Percentiles rank a stretch among this genome's conserved stretches.
These are phyloP conservation scores for Rasamsonia emersonii DNA, from an alignment of 2,329 filamentous ascomycete genomes.

Conservation along the genomic window DNA sequence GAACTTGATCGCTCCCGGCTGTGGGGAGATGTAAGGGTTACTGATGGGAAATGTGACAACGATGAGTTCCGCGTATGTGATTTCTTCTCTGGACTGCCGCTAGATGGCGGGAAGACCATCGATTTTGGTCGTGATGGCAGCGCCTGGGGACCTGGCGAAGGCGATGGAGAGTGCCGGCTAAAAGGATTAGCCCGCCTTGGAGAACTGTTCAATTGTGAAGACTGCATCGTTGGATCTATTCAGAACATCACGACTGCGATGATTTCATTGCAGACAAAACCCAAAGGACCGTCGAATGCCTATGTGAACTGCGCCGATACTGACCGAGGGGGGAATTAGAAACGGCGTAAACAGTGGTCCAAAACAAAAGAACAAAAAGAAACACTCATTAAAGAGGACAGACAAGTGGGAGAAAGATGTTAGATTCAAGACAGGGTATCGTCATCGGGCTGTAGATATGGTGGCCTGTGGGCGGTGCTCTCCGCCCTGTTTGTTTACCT, in stretches of 20 bases:
- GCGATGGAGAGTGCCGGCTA: slow-evolving; percentile 55
- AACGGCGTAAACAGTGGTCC: too few species aligned
- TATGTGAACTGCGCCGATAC: too few species aligned
- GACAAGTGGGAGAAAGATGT: too few species aligned
- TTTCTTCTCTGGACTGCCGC: slow-evolving; percentile 31
- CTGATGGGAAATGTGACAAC: slow-evolving; percentile 47
- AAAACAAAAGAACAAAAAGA: too few species aligned
- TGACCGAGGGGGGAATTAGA: too few species aligned
- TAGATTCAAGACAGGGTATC: too few species aligned
- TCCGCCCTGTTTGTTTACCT: too few species aligned
- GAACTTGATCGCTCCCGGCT: slow-evolving; percentile 52
- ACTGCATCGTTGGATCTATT: slow-evolving; percentile 38
- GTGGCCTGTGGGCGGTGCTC: too few species aligned
- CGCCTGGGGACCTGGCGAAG: slow-evolving; percentile 50
- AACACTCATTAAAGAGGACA: too few species aligned
- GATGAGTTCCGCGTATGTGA: slow-evolving; percentile 64
- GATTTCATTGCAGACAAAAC: slow-evolving; percentile 4
- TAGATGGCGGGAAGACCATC: slow-evolving; percentile 57
- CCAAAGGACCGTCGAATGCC: too few species aligned
- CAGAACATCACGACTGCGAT: slow-evolving; percentile 8
- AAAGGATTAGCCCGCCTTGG: slow-evolving; percentile 78
- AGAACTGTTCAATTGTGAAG: slow-evolving; percentile 52
- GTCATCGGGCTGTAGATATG: too few species aligned
- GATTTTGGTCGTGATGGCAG: slow-evolving; percentile 59
- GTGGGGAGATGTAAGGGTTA: slow-evolving; percentile 32